phyloP scores from a whole-genome alignment of 2,329 filamentous ascomycete genomes.

The Rhynchosporium agropyri region DNA sequence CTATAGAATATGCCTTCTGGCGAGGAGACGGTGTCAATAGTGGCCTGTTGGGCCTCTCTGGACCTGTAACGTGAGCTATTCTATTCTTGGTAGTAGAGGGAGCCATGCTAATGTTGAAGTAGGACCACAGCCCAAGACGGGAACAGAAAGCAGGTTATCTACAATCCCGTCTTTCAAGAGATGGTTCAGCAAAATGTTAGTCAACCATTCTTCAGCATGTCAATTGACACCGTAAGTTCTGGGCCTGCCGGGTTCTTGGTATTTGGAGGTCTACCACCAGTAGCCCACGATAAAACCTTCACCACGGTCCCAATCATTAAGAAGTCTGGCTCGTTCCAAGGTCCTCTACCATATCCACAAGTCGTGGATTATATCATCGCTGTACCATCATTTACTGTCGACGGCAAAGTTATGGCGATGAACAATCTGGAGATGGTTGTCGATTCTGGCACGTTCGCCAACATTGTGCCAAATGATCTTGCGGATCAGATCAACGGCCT shows the following conservation, averaged over 20 bases:
- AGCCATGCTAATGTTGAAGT: neutral
- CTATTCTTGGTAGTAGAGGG: neutral
- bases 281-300: neutral
- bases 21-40: neutral
- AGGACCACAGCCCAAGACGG: neutral
- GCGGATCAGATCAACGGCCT: neutral
- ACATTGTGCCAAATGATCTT: neutral
- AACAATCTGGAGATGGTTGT: neutral
- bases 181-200: neutral
- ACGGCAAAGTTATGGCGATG: neutral
- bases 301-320: neutral
- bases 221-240: neutral
- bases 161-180: neutral
- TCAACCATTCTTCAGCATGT: neutral
- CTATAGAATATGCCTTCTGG: too few species aligned
- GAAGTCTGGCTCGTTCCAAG: neutral
- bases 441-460: conserved; percentile 1
- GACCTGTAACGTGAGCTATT: neutral
- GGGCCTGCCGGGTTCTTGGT: neutral
- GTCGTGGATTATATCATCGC: neutral
- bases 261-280: neutral
- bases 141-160: neutral
- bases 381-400: neutral
- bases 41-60: neutral
- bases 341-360: neutral